phyloP scores from a whole-genome alignment of 2,329 filamentous ascomycete species.

The Chaetomium olivaceum region DNA sequence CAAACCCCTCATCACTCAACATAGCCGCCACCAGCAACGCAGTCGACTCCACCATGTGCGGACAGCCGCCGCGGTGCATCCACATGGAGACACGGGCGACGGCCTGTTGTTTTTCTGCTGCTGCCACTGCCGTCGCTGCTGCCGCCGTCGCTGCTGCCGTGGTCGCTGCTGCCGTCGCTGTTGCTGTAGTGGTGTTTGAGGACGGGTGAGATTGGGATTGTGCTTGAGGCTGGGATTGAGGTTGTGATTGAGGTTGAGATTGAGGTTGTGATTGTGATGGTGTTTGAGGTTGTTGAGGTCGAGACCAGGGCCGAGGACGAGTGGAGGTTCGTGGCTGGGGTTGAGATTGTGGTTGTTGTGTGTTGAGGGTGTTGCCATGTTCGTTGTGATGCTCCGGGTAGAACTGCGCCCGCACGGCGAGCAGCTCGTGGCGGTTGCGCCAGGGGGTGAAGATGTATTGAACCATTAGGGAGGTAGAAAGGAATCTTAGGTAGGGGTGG shows the following conservation, averaged over 20 bases:
- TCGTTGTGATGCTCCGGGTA: conserved; percentile 46
- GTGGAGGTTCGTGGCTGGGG: neutral
- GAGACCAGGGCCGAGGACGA: too few species aligned
- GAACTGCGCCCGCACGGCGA: conserved; percentile 64
- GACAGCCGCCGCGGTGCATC: conserved; percentile 73
- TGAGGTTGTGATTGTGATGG: neutral
- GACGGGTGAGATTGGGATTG: neutral
- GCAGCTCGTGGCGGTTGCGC: conserved; percentile 65
- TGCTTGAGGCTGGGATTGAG: neutral
- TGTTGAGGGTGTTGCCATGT: neutral
- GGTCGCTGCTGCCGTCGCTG: neutral
- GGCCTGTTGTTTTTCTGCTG: conserved; percentile 44
- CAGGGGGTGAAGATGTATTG: conserved; percentile 74
- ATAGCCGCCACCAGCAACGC: conserved; percentile 70
- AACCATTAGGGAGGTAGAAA: conserved; percentile 56
- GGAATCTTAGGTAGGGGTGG: neutral
- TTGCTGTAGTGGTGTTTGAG: neutral
- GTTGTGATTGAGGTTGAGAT: neutral
- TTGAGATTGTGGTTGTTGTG: neutral
- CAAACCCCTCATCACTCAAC: conserved; percentile 55
- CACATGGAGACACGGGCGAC: conserved; percentile 64
- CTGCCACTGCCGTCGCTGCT: neutral
- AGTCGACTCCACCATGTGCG: conserved; percentile 78
- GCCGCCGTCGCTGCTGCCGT: neutral
- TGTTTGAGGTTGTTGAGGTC: too few species aligned